Conservation (phyloP, 306 rosid genomes). For the Quercus variabilis region DNA sequence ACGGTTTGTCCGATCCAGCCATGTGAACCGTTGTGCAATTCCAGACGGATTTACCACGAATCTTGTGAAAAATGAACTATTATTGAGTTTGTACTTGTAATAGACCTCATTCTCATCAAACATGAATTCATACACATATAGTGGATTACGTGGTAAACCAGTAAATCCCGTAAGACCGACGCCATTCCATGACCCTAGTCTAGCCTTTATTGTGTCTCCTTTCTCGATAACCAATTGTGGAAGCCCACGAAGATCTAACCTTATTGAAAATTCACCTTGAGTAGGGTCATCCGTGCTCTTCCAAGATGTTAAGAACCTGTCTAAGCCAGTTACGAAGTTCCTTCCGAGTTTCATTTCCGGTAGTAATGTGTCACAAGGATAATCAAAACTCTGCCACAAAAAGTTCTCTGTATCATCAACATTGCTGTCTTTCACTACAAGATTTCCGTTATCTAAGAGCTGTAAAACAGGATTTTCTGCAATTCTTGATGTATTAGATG, state of each 20-base stretch:
- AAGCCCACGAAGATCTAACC: not conserved
- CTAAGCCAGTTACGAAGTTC: slow-evolving; percentile 24
- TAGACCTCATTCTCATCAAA: slow-evolving; percentile 12
- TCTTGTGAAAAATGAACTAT: slow-evolving; percentile 6
- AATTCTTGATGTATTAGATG: not conserved
- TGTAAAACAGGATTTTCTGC: slow-evolving; percentile 14
- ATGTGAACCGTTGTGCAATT: slow-evolving; percentile 9
- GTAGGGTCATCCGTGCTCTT: slow-evolving; percentile 39
- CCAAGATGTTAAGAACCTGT: slow-evolving; percentile 34
- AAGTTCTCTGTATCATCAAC: not conserved
- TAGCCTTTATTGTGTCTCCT: too few relatives aligned
- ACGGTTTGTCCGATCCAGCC: slow-evolving; percentile 5
- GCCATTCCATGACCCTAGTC: slow-evolving; percentile 30
- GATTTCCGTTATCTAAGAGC: slow-evolving; percentile 36
- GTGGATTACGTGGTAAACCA: not conserved
- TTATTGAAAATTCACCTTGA: slow-evolving; percentile 11
- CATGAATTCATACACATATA: not conserved
- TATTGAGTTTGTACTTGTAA: not conserved
- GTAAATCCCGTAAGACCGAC: not conserved
- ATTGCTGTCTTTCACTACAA: slow-evolving; percentile 28
- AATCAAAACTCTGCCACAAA: slow-evolving; percentile 54
- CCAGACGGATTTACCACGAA: slow-evolving; percentile 1
- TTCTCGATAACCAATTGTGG: not conserved
- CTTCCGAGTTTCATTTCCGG: slow-evolving; percentile 47
- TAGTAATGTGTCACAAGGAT: slow-evolving; percentile 49